Percentiles rank a stretch among this genome's conserved stretches.
These are phyloP conservation scores for Moesziomyces globuligerus DNA, from an alignment of 1,284 basidiomycete genomes.

Conservation along the genomic window DNA sequence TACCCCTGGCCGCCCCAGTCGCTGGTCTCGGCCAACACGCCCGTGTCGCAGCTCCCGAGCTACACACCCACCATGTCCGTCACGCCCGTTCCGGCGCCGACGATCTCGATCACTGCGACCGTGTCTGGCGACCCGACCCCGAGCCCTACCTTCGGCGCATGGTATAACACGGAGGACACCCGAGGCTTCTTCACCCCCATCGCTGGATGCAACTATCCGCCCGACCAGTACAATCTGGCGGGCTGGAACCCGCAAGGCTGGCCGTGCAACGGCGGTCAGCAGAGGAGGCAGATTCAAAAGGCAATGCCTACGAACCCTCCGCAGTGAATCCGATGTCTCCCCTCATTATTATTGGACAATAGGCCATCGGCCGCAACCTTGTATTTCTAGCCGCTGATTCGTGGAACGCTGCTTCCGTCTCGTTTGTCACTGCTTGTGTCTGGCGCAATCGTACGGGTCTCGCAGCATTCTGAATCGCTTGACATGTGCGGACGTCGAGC, in stretches of 20 bases:
- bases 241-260: constrained; percentile 30
- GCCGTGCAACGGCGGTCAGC: constrained; percentile 40
- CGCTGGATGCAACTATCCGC: constrained; percentile 46
- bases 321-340: background rate
- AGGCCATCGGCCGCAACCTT: background rate
- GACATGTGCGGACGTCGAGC: no score
- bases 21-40: constrained; percentile 30
- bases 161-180: constrained; percentile 29
- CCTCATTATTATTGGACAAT: background rate
- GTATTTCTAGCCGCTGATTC: background rate
- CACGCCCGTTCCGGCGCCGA: constrained; percentile 31
- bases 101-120: constrained; percentile 30
- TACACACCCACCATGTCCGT: constrained; percentile 47
- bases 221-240: constrained; percentile 36
- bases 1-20: constrained; percentile 48
- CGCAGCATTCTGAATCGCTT: no score
- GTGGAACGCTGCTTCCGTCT: no score
- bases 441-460: no score
- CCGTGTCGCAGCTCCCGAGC: constrained; percentile 37
- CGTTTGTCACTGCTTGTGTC: no score
- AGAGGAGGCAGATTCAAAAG: constrained; percentile 4
- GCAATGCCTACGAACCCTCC: constrained; percentile 11
- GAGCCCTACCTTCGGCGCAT: constrained; percentile 33
- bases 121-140: constrained; percentile 26
- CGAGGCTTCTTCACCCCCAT: constrained; percentile 41